Base-by-base conservation (phyloP, 2,329 filamentous ascomycete genomes). In the Botrytis medusae region DNA sequence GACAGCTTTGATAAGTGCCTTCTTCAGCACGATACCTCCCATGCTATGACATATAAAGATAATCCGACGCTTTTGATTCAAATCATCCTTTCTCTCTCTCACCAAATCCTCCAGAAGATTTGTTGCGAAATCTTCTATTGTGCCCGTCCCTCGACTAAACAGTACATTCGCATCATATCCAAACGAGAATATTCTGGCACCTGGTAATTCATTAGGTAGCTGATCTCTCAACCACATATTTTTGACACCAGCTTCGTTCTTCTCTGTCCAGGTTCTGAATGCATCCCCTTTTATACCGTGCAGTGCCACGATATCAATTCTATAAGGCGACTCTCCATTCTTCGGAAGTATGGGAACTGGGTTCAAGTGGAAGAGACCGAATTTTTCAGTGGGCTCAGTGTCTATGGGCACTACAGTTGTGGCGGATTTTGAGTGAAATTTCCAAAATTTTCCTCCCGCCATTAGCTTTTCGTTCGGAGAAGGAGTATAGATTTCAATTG, bases 21-120 rank as follows among this genome's bases (percentile, higher is more conserved):
- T 74, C 42, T 78, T 78, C 0, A 75, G 16, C 0, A 78, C 72
- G 18, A 78, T 75, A 2, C 77, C 77, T 5, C 77, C 77, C 76
- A 78, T 77, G 16, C 77, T 78, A 73, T 78, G 76, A 44, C 76
- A 75, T 12, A 78, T 62, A 5, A 78, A 77, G 3, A 78, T 75
- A 25, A 78, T 68, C 10, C 71, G 74, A 4, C 77, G 60, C 18
- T 68, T 63, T 18, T 73, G 40, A 29, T 75, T 46, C 44, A 42
- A 0, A 48, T 37, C n/a, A 22, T 37, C 25, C 0, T 0, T 59
- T n/a, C 72, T 32, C 68, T 65, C 70, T 1, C 46, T 62, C n/a
- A 60, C 18, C 22, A 78, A 61, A n/a, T 57, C 42, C 9, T 76
- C 69, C 9, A 79, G 44, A 1, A 79, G 72, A 5, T 22, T 4